phyloP scores from a whole-genome alignment of 2,329 filamentous ascomycete species.

The Trichoderma semiorbis region DNA sequence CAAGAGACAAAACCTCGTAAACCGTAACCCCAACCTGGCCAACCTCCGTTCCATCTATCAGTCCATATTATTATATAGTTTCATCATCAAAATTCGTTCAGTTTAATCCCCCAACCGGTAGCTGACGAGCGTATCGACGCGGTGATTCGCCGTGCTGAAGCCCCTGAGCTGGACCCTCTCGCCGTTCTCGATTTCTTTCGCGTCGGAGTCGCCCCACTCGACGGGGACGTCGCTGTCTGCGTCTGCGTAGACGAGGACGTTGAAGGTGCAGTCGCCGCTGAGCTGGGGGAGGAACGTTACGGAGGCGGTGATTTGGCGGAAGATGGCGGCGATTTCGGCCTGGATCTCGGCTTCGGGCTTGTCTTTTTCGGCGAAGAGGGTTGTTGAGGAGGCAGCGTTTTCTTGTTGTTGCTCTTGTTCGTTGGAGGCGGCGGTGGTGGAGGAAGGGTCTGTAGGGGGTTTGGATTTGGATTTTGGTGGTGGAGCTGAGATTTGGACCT shows the following conservation, averaged over 20 bases:
- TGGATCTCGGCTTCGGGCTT: conserved; percentile 95
- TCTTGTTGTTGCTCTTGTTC: conserved; percentile 50
- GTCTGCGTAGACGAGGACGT: conserved; percentile 95
- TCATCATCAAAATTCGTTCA: background rate
- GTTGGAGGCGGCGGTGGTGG: conserved; percentile 22
- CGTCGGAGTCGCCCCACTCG: conserved; percentile 97
- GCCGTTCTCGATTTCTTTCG: conserved; percentile 90
- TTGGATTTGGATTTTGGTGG: conserved; percentile 39
- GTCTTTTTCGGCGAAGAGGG: conserved; percentile 45
- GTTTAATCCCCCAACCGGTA: conserved; percentile 62
- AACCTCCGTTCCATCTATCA: background rate
- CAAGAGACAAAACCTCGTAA: background rate
- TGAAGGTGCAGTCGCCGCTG: conserved; percentile 89
- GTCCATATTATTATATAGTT: background rate
- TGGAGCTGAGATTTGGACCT: conserved; percentile 28
- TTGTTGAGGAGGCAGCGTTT: conserved; percentile 50
- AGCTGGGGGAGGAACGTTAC: conserved; percentile 96
- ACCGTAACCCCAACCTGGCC: background rate
- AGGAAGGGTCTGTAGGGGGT: conserved; percentile 21
- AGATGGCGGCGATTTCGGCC: conserved; percentile 91
- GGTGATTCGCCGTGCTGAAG: conserved; percentile 92
- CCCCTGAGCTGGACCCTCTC: conserved; percentile 94
- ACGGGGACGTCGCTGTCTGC: conserved; percentile 94
- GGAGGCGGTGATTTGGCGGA: conserved; percentile 95
- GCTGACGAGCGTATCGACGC: conserved; percentile 92